Evolutionary conservation across 2,329 filamentous ascomycete species (phyloP), one percentile per base, ranked within the genome.

Genomic region (Diaporthe ampelina): DNA sequence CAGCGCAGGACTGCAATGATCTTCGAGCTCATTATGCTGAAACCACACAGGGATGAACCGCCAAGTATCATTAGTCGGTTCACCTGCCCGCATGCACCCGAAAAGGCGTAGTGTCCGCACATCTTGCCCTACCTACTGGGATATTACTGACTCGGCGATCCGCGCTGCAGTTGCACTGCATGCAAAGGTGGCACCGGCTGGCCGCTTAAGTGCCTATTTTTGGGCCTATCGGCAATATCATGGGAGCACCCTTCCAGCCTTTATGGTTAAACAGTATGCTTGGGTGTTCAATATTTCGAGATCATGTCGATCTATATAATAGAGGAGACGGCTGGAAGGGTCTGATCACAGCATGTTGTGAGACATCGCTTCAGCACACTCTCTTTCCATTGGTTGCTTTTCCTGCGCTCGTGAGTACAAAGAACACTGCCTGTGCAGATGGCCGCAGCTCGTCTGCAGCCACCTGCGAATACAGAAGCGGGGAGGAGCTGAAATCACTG

Each of bases 61-160:
- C 61, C 61, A 67, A 67, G 61, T 52, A 67, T 67, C 45, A 67
- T 67, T 67, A 67, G 43, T 67, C 61, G 61, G 61, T 52, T 67
- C 61, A 52, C 43, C 61, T 67, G 21, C 61, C 43, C 40, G 43
- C 29, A 19, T 19, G 13, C 45, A 13, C 61, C 45, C 29, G 29
- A 67, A 52, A 37, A 29, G 61, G 61, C 37, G 61, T 37, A 67
- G 63, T 37, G 21, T 32, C 63, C 63, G 63, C 13, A 2, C 45
- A 52, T 13, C 29, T 52, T 67, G 45, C 45, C 63, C 63, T 67
- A 67, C 45, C 24, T 32, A 19, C 45, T 67, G 63, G 63, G 63
- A 67, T 67, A 37, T 52, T 52, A 52, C 63, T 67, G 63, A 67
- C 63, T 67, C 63, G 63, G 63, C 63, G 63, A 67, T 67, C 63